Percentiles rank a stretch among this genome's conserved stretches.
phyloP scores from a whole-genome alignment of 306 rosid genomes.

The Gynostemma pentaphyllum region DNA sequence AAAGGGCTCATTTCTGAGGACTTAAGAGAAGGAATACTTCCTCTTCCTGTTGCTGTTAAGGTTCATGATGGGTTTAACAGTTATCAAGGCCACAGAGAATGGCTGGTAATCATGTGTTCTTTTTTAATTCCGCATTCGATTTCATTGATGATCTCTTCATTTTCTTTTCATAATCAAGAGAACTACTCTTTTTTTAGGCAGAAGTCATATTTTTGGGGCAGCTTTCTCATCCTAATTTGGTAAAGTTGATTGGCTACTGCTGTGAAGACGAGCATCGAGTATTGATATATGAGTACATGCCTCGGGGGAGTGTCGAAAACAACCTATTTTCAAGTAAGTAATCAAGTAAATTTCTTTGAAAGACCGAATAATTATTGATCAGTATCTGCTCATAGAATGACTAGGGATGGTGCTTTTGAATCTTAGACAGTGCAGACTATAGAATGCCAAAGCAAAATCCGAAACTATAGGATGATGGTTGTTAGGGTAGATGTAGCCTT shows the following conservation, averaged over 20 bases:
- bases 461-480: too few species aligned
- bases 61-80: constrained; percentile 96
- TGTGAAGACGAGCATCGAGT: constrained; percentile 93
- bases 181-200: constrained; percentile 59
- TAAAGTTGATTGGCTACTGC: constrained; percentile 87
- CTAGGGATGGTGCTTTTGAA: not conserved
- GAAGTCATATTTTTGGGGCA: constrained; percentile 98
- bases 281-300: constrained; percentile 84
- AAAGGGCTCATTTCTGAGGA: constrained; percentile 82
- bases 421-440: not conserved
- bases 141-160: not conserved
- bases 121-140: constrained; percentile 7
- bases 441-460: too few species aligned
- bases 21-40: constrained; percentile 49
- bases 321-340: constrained; percentile 77
- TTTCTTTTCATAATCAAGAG: too few species aligned
- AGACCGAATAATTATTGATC: not conserved
- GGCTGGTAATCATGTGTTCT: constrained; percentile 67
- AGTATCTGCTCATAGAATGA: not conserved
- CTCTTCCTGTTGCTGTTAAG: constrained; percentile 82
- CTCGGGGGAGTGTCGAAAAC: constrained; percentile 87
- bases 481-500: too few species aligned
- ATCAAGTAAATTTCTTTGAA: not conserved
- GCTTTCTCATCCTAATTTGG: constrained; percentile 97
- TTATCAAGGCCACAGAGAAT: constrained; percentile 95